A percentile compares a stretch with the other conserved stretches of the same genome.
Conservation (phyloP, 2,329 filamentous ascomycete genomes). For the Trichophyton rubrum region DNA sequence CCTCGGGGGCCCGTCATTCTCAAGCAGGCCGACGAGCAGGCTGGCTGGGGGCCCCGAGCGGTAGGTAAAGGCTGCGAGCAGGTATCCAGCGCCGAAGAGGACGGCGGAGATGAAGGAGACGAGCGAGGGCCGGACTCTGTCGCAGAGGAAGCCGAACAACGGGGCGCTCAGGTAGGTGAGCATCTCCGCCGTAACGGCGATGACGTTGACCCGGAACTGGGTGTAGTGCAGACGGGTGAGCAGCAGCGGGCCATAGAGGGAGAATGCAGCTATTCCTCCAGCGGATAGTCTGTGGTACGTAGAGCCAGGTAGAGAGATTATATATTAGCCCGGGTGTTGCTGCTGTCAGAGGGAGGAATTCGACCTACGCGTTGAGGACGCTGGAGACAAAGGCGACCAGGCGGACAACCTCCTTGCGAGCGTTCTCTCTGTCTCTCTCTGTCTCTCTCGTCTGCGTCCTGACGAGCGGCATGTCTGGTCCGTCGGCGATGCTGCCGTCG, state of each 20-base stretch:
- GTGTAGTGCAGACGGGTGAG: slow-evolving; percentile 76
- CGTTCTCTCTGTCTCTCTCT: slow-evolving; percentile 46
- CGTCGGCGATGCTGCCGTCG: slow-evolving; percentile 40
- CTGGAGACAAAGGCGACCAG: slow-evolving; percentile 49
- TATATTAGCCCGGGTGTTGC: slow-evolving; percentile 6
- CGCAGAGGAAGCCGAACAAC: slow-evolving; percentile 78
- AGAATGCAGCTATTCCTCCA: slow-evolving; percentile 86
- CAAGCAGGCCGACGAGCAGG: slow-evolving; percentile 30
- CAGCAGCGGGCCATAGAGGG: slow-evolving; percentile 83
- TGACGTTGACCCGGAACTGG: slow-evolving; percentile 82
- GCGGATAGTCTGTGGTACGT: slow-evolving; percentile 51
- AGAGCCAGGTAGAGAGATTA: not conserved
- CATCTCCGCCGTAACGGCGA: slow-evolving; percentile 75
- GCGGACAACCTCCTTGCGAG: slow-evolving; percentile 38
- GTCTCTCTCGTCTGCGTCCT: slow-evolving; percentile 20
- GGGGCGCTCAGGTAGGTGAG: slow-evolving; percentile 89
- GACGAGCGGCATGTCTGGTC: slow-evolving; percentile 33
- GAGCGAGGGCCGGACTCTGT: slow-evolving; percentile 68
- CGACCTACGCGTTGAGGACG: slow-evolving; percentile 43
- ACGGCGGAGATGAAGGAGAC: slow-evolving; percentile 59
- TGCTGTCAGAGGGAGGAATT: not conserved
- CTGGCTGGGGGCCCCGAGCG: slow-evolving; percentile 42
- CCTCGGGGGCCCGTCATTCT: not conserved
- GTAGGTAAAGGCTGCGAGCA: slow-evolving; percentile 71
- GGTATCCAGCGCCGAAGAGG: slow-evolving; percentile 70